Base-by-base conservation (phyloP, 352 stramenopile species). In the Globisporangium ultimum region DNA sequence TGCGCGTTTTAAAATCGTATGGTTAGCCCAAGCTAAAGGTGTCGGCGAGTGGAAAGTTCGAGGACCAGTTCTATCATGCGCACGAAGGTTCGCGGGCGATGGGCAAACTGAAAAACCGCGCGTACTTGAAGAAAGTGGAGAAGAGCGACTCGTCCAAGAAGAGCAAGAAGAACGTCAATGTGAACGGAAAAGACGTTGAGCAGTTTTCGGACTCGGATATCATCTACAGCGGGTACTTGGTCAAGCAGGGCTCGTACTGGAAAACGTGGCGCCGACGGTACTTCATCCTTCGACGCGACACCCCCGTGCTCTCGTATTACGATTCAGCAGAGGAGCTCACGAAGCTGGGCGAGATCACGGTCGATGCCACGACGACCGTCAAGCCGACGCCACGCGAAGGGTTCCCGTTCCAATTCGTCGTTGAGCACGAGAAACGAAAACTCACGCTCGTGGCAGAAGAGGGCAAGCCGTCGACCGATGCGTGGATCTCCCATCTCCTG, bases 171-270 rank as follows among this genome's bases (percentile, higher is more conserved):
- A 84, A 68, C 21, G 72, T 87, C 48, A 83, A 90, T 53, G 82
- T 87, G 56, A 92, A 84, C 38, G 76, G 76, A 43, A 85, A 85
- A 22, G 82, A 91, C 47, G 79, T 89, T 24, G 86, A 95, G 55
- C 83, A 92, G 67, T 95, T 95, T 61, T 93, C 82, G 12, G 82
- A 93, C 54, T 75, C 86, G 10, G 84, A 95, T 50, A 93, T 95
- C 47, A 72, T 92, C 42, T 88, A 76, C 21, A 76, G 72, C 18
- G 86, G 86, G 7, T 92, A 91, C 55, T 64, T 95, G 36, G 72
- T 91, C 48, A 95, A 95, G 59, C 82, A 91, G 40, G 86, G 86
- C 17, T 95, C 86, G 32, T 95, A 93, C 71, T 95, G 86, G 86
- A 91, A 92, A 63, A 91, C 79, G 7, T 95, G 86, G 86, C 71